Evolutionary conservation across 805 yeast species (phyloP).

Genomic region (Wickerhamomyces queroliae): DNA sequence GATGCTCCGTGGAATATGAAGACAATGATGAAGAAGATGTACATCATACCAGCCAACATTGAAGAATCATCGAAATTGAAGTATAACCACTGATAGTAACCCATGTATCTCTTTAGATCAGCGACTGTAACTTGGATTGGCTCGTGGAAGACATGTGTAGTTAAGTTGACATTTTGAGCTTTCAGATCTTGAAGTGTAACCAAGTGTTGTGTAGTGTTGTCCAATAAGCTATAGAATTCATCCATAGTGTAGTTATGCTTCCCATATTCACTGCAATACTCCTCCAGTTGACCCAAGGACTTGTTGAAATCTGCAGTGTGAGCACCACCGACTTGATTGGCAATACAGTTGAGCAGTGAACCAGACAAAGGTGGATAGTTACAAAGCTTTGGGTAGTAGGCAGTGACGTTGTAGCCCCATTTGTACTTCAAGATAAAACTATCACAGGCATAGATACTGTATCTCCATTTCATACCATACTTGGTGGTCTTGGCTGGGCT

Average conservation of each 20-base stretch:
- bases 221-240: conserved; percentile 22
- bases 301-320: too few relatives aligned
- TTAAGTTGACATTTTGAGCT: conserved; percentile 4
- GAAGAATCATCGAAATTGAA: conserved; percentile 16
- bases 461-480: neutral
- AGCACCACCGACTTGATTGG: conserved; percentile 6
- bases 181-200: too few relatives aligned
- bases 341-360: conserved; percentile 5
- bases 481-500: neutral
- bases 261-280: neutral
- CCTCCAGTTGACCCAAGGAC: conserved; percentile 8
- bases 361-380: neutral
- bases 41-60: conserved; percentile 24
- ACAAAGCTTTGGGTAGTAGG: neutral
- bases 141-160: conserved; percentile 4
- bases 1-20: conserved; percentile 27
- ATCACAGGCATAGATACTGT: neutral
- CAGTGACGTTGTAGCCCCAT: neutral
- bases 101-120: neutral
- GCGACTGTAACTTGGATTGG: conserved; percentile 8
- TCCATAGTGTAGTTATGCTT: conserved; percentile 8
- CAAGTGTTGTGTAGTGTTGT: conserved; percentile 22
- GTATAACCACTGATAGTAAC: conserved; percentile 3
- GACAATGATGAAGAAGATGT: conserved; percentile 34
- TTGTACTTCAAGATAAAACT: neutral